A percentile compares a stretch with the other conserved stretches of the same genome.
phyloP scores from a whole-genome alignment of 768 basidiomycete species.

The Podaxis rugospora region DNA sequence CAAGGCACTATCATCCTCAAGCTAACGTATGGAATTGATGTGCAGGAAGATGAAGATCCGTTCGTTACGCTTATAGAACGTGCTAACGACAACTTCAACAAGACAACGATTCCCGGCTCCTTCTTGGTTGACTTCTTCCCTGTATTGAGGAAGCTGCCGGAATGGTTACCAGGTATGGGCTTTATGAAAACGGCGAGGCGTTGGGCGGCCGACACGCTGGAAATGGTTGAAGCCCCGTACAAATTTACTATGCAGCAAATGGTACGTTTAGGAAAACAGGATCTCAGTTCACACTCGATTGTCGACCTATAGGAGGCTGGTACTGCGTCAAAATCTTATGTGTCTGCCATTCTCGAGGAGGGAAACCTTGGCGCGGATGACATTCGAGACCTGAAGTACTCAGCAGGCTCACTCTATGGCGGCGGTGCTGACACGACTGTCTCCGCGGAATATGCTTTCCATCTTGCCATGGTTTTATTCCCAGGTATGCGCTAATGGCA shows the following conservation, averaged over 20 bases:
- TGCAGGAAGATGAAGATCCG: conserved; percentile 47
- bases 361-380: conserved; percentile 29
- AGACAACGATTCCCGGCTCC: conserved; percentile 43
- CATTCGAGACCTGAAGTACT: conserved; percentile 34
- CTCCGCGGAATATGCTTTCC: conserved; percentile 41
- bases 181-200: conserved; percentile 43
- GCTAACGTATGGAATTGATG: conserved; percentile 53
- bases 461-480: conserved; percentile 41
- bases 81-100: conserved; percentile 49
- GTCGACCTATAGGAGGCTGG: conserved; percentile 31
- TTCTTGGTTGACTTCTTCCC: conserved; percentile 42
- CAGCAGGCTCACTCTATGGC: conserved; percentile 36
- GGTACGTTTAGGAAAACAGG: conserved; percentile 25
- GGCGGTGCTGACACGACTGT: conserved; percentile 51
- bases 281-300: neutral
- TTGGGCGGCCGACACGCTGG: conserved; percentile 33
- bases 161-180: conserved; percentile 52
- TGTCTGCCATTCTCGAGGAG: conserved; percentile 36
- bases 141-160: conserved; percentile 41
- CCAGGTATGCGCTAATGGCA: conserved; percentile 21
- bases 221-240: conserved; percentile 41
- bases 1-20: conserved; percentile 51
- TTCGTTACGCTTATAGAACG: conserved; percentile 47
- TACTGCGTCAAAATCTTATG: conserved; percentile 37
- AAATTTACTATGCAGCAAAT: conserved; percentile 41